Conservation (phyloP, 768 basidiomycete species). For the Pulveroboletus sp. region DNA sequence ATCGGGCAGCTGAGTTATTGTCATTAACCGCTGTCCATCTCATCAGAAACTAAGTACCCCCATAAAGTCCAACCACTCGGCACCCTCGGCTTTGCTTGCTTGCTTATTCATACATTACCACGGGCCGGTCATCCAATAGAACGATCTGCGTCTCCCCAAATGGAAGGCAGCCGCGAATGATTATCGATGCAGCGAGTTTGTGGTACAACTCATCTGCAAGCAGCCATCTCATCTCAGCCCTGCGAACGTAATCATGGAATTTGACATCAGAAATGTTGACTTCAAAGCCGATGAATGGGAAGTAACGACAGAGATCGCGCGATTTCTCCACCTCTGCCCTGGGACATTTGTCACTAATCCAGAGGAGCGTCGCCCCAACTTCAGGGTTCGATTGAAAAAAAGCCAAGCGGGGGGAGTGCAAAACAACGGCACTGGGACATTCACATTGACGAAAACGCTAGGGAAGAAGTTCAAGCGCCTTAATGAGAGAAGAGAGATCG, state of each 20-base stretch:
- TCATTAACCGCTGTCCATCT: too few species aligned
- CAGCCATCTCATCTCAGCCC: not conserved
- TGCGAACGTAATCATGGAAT: slow-evolving; percentile 33
- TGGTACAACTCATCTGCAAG: slow-evolving; percentile 1
- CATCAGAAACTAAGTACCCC: too few species aligned
- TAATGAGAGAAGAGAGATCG: slow-evolving; percentile 35
- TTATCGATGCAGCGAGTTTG: slow-evolving; percentile 4
- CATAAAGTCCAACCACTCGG: too few species aligned
- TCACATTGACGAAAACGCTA: slow-evolving; percentile 28
- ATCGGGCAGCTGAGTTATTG: too few species aligned
- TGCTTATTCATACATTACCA: too few species aligned
- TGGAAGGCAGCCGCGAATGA: not conserved
- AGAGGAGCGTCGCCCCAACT: slow-evolving; percentile 45
- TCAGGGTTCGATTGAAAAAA: slow-evolving; percentile 50
- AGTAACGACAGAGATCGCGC: slow-evolving; percentile 51
- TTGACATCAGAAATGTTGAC: slow-evolving; percentile 31
- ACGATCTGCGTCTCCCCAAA: slow-evolving; percentile 5
- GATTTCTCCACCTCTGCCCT: slow-evolving; percentile 45
- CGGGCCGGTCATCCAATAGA: too few species aligned
- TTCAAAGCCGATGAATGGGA: slow-evolving; percentile 47
- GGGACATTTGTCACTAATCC: slow-evolving; percentile 24
- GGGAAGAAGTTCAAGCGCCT: slow-evolving; percentile 46
- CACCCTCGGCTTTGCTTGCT: too few species aligned
- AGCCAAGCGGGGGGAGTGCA: slow-evolving; percentile 46
- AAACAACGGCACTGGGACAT: slow-evolving; percentile 49